A percentile compares a stretch with the other conserved stretches of the same genome.
phyloP scores from a whole-genome alignment of 257 asterid species.

The Solanum etuberosum region DNA sequence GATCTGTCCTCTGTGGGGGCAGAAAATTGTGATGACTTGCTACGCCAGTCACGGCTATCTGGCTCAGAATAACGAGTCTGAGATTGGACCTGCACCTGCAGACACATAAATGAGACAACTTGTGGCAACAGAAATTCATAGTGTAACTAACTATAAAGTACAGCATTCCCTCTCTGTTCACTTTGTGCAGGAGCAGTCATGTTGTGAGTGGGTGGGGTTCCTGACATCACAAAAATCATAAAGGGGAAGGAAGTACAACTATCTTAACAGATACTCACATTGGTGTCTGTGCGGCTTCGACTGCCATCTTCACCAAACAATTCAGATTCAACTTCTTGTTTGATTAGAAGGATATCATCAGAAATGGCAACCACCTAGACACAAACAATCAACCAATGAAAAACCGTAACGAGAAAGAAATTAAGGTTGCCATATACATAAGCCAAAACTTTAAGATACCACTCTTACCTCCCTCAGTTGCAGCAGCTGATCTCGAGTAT shows the following conservation, averaged over 20 bases:
- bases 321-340: conserved; percentile 79
- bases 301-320: conserved; percentile 57
- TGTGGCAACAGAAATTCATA: neutral
- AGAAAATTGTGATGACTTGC: conserved; percentile 31
- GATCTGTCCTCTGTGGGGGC: conserved; percentile 31
- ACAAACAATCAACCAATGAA: neutral
- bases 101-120: neutral
- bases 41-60: conserved; percentile 52
- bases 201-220: neutral
- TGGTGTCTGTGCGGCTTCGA: conserved; percentile 62
- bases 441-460: neutral
- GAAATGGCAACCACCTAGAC: conserved; percentile 45
- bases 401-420: neutral
- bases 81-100: conserved; percentile 23
- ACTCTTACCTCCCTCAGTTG: conserved; percentile 71
- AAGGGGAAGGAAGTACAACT: neutral
- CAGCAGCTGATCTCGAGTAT: conserved; percentile 63
- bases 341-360: conserved; percentile 58
- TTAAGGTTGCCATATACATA: neutral
- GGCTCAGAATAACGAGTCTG: conserved; percentile 54
- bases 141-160: neutral
- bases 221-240: neutral
- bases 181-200: neutral
- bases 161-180: neutral
- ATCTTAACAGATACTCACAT: conserved; percentile 32